These are phyloP conservation scores for Aspergillus versicolor DNA, from an alignment of 2,329 filamentous ascomycete species.

Conservation along the genomic window DNA sequence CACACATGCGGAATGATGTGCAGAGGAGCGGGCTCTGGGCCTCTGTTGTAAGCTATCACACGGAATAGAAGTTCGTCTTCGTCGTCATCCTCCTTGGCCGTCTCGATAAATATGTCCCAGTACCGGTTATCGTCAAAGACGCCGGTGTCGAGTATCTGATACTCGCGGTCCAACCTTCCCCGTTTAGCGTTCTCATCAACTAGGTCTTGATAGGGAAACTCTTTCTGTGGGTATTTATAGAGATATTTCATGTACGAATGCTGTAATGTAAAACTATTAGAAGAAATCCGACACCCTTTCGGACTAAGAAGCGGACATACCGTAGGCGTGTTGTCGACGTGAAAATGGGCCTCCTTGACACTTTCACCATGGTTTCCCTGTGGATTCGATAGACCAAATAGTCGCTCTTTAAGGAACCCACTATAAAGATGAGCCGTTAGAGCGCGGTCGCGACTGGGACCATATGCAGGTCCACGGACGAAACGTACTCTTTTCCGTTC, in stretches of 20 bases:
- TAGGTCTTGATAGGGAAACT: conserved; percentile 89
- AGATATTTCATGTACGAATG: conserved; percentile 99
- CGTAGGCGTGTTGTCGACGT: conserved; percentile 88
- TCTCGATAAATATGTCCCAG: conserved; percentile 97
- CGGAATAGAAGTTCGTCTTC: conserved; percentile 90
- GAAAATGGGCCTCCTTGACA: conserved; percentile 94
- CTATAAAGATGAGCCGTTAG: conserved; percentile 45
- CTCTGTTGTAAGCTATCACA: conserved; percentile 93
- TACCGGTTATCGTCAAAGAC: conserved; percentile 86
- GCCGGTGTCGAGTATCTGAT: conserved; percentile 87
- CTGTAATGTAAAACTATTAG: conserved; percentile 44
- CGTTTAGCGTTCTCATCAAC: conserved; percentile 79
- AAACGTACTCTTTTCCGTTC: conserved; percentile 87
- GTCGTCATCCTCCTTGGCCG: conserved; percentile 88
- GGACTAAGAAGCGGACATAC: conserved; percentile 35
- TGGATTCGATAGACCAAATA: conserved; percentile 93
- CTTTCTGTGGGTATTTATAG: conserved; percentile 92
- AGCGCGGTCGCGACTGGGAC: not conserved
- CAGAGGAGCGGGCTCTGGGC: conserved; percentile 82
- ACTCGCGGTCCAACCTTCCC: conserved; percentile 75
- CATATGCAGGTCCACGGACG: not conserved
- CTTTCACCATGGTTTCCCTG: conserved; percentile 97
- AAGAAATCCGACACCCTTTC: not conserved
- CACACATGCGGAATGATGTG: conserved; percentile 94
- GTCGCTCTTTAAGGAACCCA: conserved; percentile 88